phyloP scores from a whole-genome alignment of 2,329 filamentous ascomycete species.

The Teratosphaeria pseudoeucalypti region DNA sequence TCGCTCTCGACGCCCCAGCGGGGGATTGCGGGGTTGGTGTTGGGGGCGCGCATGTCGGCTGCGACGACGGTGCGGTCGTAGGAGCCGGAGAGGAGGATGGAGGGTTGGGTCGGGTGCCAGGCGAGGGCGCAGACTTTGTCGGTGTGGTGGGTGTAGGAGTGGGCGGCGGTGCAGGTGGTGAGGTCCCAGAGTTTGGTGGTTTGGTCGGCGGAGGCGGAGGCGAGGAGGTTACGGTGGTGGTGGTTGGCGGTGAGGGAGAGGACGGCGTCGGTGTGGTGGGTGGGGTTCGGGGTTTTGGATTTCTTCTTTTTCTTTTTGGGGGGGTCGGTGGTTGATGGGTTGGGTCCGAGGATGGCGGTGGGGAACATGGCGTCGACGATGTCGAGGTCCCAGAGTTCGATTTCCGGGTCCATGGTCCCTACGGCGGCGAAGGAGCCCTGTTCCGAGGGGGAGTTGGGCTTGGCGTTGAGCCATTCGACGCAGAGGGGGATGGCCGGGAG shows the following conservation, averaged over 20 bases:
- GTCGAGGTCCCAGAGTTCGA: slow-evolving; percentile 96
- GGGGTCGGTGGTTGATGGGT: too few species aligned
- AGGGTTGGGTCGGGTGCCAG: slow-evolving; percentile 83
- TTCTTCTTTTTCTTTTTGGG: slow-evolving; percentile 84
- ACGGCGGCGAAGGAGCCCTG: slow-evolving; percentile 88
- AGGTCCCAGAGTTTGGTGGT: slow-evolving; percentile 98
- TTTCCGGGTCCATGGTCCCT: slow-evolving; percentile 95
- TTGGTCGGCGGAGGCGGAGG: slow-evolving; percentile 90
- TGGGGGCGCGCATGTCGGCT: slow-evolving; percentile 91
- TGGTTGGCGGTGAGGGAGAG: slow-evolving; percentile 85
- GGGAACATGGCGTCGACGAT: slow-evolving; percentile 97
- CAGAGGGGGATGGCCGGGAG: slow-evolving; percentile 90
- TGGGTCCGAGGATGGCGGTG: slow-evolving; percentile 72
- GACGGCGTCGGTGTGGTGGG: slow-evolving; percentile 89
- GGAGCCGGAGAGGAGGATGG: slow-evolving; percentile 80
- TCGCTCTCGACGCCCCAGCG: slow-evolving; percentile 93
- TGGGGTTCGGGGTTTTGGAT: slow-evolving; percentile 75
- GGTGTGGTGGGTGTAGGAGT: slow-evolving; percentile 90
- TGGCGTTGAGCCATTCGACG: slow-evolving; percentile 88
- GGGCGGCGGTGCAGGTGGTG: slow-evolving; percentile 81
- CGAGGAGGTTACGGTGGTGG: slow-evolving; percentile 85
- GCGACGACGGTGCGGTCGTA: slow-evolving; percentile 91
- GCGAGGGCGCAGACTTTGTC: slow-evolving; percentile 96
- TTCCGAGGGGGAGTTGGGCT: slow-evolving; percentile 64
- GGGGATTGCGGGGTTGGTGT: slow-evolving; percentile 65